phyloP scores from a whole-genome alignment of 2,329 filamentous ascomycete genomes.

The Alternaria sp. region DNA sequence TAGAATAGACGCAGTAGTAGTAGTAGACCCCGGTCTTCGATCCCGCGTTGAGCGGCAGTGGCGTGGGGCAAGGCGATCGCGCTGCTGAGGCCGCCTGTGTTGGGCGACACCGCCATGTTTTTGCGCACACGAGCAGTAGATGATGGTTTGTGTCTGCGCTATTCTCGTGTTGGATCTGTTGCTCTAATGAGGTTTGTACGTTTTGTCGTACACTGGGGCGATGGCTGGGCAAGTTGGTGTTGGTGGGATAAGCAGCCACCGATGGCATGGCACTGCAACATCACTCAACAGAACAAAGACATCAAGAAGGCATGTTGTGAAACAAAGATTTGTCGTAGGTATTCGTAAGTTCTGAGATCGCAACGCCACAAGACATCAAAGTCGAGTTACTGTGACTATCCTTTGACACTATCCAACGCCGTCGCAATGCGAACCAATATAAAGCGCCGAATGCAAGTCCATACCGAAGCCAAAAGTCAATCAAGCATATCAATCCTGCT shows the following conservation, averaged over 20 bases:
- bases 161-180: neutral
- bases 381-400: neutral
- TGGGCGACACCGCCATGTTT: neutral
- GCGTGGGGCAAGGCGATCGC: constrained; percentile 2
- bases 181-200: neutral
- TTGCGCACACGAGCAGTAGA: neutral
- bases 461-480: constrained; percentile 6
- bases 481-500: neutral
- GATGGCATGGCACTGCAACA: neutral
- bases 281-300: neutral
- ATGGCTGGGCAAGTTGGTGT: neutral
- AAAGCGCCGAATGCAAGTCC: constrained; percentile 3
- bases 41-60: constrained; percentile 11
- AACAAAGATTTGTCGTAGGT: neutral
- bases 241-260: neutral
- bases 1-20: too few species aligned
- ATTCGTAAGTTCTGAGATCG: neutral
- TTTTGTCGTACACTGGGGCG: neutral
- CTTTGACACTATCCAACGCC: constrained; percentile 8
- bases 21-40: constrained; percentile 4
- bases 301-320: neutral
- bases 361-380: neutral
- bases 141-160: neutral
- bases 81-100: neutral
- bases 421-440: constrained; percentile 9